Evolutionary conservation across 2,329 filamentous ascomycete species (phyloP).

Genomic region (Westerdykella sp.): DNA sequence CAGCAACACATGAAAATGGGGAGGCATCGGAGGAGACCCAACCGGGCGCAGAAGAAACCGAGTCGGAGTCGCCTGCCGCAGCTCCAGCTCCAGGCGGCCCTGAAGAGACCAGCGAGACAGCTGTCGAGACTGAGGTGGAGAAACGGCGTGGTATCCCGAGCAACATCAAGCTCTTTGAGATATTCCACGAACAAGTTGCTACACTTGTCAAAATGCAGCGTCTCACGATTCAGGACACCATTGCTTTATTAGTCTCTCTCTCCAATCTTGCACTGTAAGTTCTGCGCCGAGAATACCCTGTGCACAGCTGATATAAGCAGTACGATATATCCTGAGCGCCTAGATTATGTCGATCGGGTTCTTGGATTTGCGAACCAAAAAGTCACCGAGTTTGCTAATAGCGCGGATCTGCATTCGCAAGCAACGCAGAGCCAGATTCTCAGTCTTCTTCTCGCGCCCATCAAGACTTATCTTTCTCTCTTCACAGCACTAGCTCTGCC

Average conservation of each 20-base stretch:
- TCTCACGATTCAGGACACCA: conserved; percentile 88
- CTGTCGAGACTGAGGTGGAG: conserved; percentile 39
- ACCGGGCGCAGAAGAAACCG: conserved; percentile 21
- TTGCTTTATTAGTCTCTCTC: conserved; percentile 87
- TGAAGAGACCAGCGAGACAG: conserved; percentile 32
- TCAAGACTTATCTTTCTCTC: conserved; percentile 84
- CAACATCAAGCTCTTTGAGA: conserved; percentile 86
- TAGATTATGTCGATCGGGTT: conserved; percentile 95
- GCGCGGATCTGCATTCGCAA: conserved; percentile 86
- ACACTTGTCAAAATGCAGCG: conserved; percentile 87
- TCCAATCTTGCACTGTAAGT: conserved; percentile 75
- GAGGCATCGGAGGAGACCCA: conserved; percentile 25
- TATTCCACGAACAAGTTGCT: conserved; percentile 94
- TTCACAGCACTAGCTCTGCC: conserved; percentile 95
- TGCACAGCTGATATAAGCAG: conserved; percentile 31
- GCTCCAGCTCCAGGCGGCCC: conserved; percentile 22
- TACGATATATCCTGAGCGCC: conserved; percentile 86
- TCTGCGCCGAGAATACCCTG: background rate
- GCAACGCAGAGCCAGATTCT: conserved; percentile 84
- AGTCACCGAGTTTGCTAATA: conserved; percentile 82
- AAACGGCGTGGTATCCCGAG: conserved; percentile 57
- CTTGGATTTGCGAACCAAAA: conserved; percentile 82
- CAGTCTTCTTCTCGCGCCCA: conserved; percentile 80
- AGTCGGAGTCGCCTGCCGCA: conserved; percentile 25
- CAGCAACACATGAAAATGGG: conserved; percentile 31